Percentiles rank a stretch among this genome's conserved stretches.
These are phyloP conservation scores for Marasmius sp. DNA, from an alignment of 1,284 basidiomycete species.

Conservation along the genomic window DNA sequence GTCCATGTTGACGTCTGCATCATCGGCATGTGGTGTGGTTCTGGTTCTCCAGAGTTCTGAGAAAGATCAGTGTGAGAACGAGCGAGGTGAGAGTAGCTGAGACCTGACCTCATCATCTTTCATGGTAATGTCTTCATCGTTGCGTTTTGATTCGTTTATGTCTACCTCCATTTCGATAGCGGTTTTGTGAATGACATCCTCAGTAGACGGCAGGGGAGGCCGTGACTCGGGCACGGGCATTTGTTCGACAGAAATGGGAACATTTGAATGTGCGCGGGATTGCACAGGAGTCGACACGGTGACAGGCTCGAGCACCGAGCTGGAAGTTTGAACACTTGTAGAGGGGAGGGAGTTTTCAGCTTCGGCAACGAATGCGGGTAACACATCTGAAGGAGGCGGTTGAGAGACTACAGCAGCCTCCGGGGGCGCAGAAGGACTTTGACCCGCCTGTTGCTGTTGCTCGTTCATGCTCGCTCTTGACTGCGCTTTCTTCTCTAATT, in stretches of 20 bases:
- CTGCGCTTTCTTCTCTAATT: no score
- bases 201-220: background rate
- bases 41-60: background rate
- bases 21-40: background rate
- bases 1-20: background rate
- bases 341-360: no score
- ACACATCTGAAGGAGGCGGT: no score
- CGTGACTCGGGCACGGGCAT: no score
- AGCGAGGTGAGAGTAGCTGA: background rate
- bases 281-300: background rate
- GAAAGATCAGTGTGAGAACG: background rate
- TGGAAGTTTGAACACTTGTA: no score
- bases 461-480: no score
- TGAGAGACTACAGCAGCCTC: no score
- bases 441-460: no score
- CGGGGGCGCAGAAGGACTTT: no score
- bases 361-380: no score
- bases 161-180: background rate
- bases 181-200: background rate
- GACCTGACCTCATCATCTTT: background rate
- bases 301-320: no score
- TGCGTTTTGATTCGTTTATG: background rate
- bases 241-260: background rate
- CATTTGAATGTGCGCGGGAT: background rate
- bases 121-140: background rate